Percentiles rank a stretch among this genome's conserved stretches.
These are phyloP conservation scores for Fusarium neocosmosporiellum DNA, from an alignment of 2,329 filamentous ascomycete genomes.

Conservation along the genomic window DNA sequence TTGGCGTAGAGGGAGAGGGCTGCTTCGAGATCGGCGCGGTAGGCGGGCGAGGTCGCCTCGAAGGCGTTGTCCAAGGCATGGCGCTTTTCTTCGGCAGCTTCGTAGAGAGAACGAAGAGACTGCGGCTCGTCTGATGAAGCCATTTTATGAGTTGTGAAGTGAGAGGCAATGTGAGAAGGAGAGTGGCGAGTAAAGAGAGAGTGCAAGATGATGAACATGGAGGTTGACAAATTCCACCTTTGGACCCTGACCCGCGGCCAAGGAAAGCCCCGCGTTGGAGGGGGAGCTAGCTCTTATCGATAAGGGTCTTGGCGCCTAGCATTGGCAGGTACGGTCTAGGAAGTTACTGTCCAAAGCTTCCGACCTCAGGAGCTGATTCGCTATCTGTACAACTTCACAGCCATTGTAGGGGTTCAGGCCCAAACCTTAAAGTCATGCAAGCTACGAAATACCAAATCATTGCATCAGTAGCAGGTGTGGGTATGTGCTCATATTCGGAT, in stretches of 20 bases:
- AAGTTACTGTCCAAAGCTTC: too few relatives aligned
- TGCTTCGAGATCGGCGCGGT: conserved; percentile 73
- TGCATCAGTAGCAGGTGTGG: background rate
- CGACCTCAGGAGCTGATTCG: background rate
- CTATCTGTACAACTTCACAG: background rate
- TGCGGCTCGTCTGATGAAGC: conserved; percentile 56
- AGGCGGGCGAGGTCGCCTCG: conserved; percentile 73
- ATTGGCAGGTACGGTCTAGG: background rate
- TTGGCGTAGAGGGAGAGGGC: conserved; percentile 79
- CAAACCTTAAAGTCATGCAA: background rate
- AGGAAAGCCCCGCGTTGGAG: conserved; percentile 33
- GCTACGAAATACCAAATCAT: background rate
- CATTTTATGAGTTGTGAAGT: conserved; percentile 38
- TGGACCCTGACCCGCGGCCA: conserved; percentile 2
- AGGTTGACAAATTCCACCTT: conserved; percentile 37
- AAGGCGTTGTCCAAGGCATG: conserved; percentile 70
- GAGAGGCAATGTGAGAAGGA: background rate
- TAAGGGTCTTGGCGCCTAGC: conserved; percentile 13
- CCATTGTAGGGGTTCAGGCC: background rate
- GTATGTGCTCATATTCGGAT: conserved; percentile 12
- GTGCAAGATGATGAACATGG: background rate
- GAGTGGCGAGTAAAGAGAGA: background rate
- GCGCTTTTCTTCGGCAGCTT: conserved; percentile 63
- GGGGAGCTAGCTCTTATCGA: conserved; percentile 35
- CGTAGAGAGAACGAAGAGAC: conserved; percentile 62